Conservation (phyloP, 1,284 basidiomycete genomes). For the Phellinidium pouzarii region DNA sequence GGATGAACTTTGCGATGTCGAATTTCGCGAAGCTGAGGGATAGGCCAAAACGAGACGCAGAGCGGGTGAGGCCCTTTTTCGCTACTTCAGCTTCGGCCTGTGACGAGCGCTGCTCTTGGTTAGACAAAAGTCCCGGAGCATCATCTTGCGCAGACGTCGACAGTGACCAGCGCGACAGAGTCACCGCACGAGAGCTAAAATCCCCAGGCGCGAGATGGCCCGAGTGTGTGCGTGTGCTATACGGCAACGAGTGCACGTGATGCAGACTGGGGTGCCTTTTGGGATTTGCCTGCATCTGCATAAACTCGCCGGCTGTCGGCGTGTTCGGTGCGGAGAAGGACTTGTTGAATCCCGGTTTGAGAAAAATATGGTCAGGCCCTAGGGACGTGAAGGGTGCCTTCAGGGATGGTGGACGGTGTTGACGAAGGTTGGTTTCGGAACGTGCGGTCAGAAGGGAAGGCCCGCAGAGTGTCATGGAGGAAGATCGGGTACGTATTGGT, state of each 20-base stretch:
- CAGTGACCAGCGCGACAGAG: conserved; percentile 12
- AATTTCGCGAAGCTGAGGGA: conserved; percentile 7
- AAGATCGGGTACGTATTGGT: conserved; percentile 1
- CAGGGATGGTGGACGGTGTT: conserved; percentile 4
- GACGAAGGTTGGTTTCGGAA: conserved; percentile 1
- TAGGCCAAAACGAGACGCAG: conserved; percentile 1
- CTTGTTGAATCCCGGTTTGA: conserved; percentile 13
- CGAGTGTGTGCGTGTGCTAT: background rate
- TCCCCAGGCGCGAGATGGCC: background rate
- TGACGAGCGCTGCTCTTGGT: background rate
- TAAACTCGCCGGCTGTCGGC: conserved; percentile 8
- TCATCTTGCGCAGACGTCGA: conserved; percentile 11
- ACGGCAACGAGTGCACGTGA: background rate
- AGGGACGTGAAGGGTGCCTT: background rate
- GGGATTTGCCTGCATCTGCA: background rate
- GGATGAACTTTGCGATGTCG: conserved; percentile 2
- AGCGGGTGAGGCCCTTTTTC: background rate
- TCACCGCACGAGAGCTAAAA: background rate
- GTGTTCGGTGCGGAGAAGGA: conserved; percentile 13
- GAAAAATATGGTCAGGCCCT: conserved; percentile 5
- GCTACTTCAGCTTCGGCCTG: background rate
- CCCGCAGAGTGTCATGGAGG: conserved; percentile 3
- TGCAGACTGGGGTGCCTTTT: background rate
- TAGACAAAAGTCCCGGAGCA: background rate
- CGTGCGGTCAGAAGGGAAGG: background rate